Base-by-base conservation (phyloP, 306 rosid species). In the Biancaea sappan region DNA sequence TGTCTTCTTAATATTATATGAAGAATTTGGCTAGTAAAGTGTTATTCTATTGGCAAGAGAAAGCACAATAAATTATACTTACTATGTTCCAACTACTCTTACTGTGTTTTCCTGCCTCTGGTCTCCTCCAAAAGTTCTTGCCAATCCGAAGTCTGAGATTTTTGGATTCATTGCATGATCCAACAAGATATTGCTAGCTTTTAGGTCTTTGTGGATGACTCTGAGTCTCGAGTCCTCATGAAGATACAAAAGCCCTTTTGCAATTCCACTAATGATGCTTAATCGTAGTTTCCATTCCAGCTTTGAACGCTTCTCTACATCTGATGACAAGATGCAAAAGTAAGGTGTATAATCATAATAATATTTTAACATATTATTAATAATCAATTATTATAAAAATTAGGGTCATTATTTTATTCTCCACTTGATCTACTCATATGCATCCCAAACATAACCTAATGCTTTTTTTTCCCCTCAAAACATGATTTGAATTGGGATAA, bases 71-170 rank as follows among this genome's bases (percentile, higher is more conserved):
- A 29, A 31, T 44, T 35, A 76, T 18, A 75, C 93, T 82, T 73
- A 88, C 91, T 77, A 81, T n/a, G 89, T 88, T 59, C 93, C 91
- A 4, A 79, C 89, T 53, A 86, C 80, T 80, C 80, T 84, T 51
- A 52, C 67, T 19, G 91, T 89, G 29, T 79, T 84, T 60, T 86
- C 81, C 3, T 70, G 74, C 48, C 32, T 76, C 16, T 86, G 85
- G 59, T 86, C 81, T 47, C 64, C 81, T 54, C 70, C 69, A 76
- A 86, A 84, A 41, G 69, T 75, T 75, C 87, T 82, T 19, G 94
- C 86, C 21, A 84, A 63, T 71, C 91, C 91, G 57, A 89, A 89
- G 67, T 86, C 88, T 31, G 88, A 80, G 44, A 86, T 86, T 79
- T 89, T 89, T 18, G 86, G 79, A 73, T 75, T 79, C 88, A 84